Evolutionary conservation across 2,329 filamentous ascomycete species (phyloP), one percentile per base, ranked within the genome.

Genomic region (Aureobasidium subglaciale): DNA sequence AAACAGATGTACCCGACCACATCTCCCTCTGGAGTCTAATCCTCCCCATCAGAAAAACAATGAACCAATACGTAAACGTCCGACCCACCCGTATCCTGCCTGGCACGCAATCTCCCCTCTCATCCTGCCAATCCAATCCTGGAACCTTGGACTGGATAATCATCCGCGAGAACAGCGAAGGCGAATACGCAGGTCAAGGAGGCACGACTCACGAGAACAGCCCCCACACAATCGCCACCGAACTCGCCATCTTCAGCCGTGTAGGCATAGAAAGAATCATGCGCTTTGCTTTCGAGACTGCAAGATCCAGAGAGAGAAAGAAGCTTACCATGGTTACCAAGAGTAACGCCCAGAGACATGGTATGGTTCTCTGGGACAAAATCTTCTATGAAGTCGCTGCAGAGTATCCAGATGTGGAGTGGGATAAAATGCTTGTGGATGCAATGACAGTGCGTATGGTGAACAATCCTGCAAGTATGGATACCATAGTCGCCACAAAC

Each of bases 21-120:
- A 79, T 86, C 57, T 81, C 81, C 0, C 78, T 88, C 1, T 87
- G 85, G 85, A 78, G 78, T 7, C 77, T 85, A 29, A 79, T 86
- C 41, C 72, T 88, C 7, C 82, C 82, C 16, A 86, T 88, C 63
- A 79, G 85, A 34, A 82, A 85, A 50, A 76, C 81, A 34, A 76
- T 87, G 42, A 83, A 86, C 59, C 83, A 87, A 63, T 87, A 86
- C 63, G 78, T 85, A 60, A 88, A 87, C 60, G 76, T 87, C 0
- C 77, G 85, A 0, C 85, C 68, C 0, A 75, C 73, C 7, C 65
- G 71, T 16, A 73, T 77, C 45, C 60, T 77, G 3, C 65, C 67
- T 5, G 74, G 74, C 15, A 73, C 69, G 7, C 65, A 62, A 7
- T 70, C 71, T 22, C 74, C 74, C 1, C 58, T 77, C 6, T 64